Conservation (phyloP, 768 basidiomycete genomes). For the Leucocoprinus sp. region DNA sequence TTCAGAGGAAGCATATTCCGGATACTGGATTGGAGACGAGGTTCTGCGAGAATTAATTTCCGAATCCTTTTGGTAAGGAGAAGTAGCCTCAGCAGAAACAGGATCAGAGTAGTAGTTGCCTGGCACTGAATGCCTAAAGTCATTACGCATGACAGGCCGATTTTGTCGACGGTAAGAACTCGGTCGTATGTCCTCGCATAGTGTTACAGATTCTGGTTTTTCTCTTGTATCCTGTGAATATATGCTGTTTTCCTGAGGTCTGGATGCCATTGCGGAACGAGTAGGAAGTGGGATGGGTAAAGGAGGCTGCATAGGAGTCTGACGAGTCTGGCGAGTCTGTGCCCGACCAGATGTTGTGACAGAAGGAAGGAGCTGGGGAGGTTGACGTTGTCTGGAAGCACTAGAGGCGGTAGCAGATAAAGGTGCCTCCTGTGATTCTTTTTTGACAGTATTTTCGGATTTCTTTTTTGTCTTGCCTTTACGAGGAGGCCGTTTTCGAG, state of each 20-base stretch:
- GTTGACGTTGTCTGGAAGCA: not conserved
- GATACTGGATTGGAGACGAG: not conserved
- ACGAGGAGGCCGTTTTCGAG: not conserved
- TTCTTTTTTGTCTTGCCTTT: not conserved
- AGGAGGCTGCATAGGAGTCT: not conserved
- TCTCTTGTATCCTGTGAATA: not conserved
- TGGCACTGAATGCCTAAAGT: slow-evolving; percentile 3
- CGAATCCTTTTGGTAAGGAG: not conserved
- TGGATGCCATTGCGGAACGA: not conserved
- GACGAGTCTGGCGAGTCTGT: not conserved
- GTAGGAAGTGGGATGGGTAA: not conserved
- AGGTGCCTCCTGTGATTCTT: not conserved
- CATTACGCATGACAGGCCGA: slow-evolving; percentile 8
- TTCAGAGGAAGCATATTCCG: not conserved
- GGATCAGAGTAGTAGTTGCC: not conserved
- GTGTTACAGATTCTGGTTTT: not conserved
- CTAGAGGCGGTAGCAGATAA: not conserved
- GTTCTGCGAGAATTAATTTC: not conserved
- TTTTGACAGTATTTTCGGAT: not conserved
- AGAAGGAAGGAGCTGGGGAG: not conserved
- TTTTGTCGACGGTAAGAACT: not conserved
- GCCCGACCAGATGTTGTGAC: not conserved
- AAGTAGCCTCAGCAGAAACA: not conserved
- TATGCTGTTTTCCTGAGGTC: not conserved
- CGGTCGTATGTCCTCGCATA: not conserved